Percentiles rank a stretch among this genome's conserved stretches.
Conservation (phyloP, 192 early-diverging fungal species). For the Cladochytrium replicatum region DNA sequence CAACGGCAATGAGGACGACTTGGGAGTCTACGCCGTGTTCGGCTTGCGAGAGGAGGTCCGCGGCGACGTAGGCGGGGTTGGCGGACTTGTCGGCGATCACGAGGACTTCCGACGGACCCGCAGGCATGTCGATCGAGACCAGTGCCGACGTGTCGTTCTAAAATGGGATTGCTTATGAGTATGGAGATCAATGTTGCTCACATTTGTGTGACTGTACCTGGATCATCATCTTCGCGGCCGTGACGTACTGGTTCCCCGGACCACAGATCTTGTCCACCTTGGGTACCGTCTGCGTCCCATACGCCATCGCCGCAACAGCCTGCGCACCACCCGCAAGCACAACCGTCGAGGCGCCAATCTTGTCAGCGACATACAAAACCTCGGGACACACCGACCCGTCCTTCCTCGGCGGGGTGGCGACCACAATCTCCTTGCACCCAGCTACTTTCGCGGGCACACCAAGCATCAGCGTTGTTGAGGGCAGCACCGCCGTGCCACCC, state of each 20-base stretch:
- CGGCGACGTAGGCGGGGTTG: conserved; percentile 85
- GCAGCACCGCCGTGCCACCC: conserved; percentile 93
- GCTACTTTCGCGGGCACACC: conserved; percentile 96
- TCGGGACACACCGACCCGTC: conserved; percentile 91
- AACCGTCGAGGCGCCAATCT: conserved; percentile 88
- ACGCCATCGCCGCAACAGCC: conserved; percentile 98
- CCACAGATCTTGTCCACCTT: conserved; percentile 99
- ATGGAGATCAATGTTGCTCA: not conserved
- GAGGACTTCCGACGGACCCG: conserved; percentile 97
- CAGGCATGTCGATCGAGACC: conserved; percentile 98
- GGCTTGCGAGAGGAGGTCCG: conserved; percentile 92
- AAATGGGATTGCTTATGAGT: not conserved
- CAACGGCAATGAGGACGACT: conserved; percentile 86
- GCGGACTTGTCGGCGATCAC: conserved; percentile 85
- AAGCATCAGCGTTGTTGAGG: conserved; percentile 91
- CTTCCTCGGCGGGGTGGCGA: conserved; percentile 87
- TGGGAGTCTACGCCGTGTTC: conserved; percentile 96
- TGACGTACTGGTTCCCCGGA: conserved; percentile 99
- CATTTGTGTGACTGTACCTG: conserved; percentile 40
- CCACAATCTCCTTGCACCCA: conserved; percentile 86
- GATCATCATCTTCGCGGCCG: conserved; percentile 94
- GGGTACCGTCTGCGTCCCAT: conserved; percentile 88
- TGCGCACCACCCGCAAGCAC: conserved; percentile 94
- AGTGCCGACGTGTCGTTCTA: conserved; percentile 87
- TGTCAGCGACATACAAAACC: conserved; percentile 95